These are phyloP conservation scores for Tulasnella sp. DNA, from an alignment of 768 basidiomycete genomes.

Conservation along the genomic window DNA sequence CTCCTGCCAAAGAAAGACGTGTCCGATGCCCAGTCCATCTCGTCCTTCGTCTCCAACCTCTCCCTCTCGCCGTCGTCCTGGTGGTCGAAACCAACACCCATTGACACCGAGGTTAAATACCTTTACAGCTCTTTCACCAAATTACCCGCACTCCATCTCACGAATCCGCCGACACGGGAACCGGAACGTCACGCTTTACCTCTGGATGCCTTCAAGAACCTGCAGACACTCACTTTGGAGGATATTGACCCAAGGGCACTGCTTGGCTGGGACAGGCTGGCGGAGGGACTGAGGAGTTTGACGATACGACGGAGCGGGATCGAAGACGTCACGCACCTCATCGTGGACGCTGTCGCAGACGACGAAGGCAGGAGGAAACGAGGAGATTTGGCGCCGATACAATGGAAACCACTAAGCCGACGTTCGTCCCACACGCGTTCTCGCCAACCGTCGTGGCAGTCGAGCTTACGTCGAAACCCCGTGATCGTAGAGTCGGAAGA, in stretches of 20 bases:
- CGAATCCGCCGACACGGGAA: conserved; percentile 44
- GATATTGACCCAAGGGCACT: conserved; percentile 76
- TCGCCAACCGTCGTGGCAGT: conserved; percentile 11
- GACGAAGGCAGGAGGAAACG: conserved; percentile 51
- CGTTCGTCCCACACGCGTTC: conserved; percentile 1
- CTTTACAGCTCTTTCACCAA: conserved; percentile 87
- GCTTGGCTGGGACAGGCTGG: conserved; percentile 72
- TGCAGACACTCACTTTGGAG: conserved; percentile 59
- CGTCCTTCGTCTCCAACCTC: conserved; percentile 63
- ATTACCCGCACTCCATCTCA: conserved; percentile 63
- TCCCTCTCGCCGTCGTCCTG: conserved; percentile 56
- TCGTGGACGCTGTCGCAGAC: conserved; percentile 65
- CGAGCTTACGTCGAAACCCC: not conserved
- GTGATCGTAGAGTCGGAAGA: conserved; percentile 17
- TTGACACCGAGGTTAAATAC: conserved; percentile 71
- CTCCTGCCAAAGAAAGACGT: conserved; percentile 39
- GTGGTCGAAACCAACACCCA: conserved; percentile 54
- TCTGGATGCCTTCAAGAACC: conserved; percentile 72
- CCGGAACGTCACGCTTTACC: conserved; percentile 55
- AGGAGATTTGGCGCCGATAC: conserved; percentile 3
- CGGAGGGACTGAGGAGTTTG: conserved; percentile 58
- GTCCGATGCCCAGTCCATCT: conserved; percentile 61
- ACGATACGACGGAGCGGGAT: conserved; percentile 70
- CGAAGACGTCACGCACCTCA: conserved; percentile 67
- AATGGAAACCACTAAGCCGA: not conserved